Evolutionary conservation across 1,284 basidiomycete genomes (phyloP).

Genomic region (Ustilago trichophora): DNA sequence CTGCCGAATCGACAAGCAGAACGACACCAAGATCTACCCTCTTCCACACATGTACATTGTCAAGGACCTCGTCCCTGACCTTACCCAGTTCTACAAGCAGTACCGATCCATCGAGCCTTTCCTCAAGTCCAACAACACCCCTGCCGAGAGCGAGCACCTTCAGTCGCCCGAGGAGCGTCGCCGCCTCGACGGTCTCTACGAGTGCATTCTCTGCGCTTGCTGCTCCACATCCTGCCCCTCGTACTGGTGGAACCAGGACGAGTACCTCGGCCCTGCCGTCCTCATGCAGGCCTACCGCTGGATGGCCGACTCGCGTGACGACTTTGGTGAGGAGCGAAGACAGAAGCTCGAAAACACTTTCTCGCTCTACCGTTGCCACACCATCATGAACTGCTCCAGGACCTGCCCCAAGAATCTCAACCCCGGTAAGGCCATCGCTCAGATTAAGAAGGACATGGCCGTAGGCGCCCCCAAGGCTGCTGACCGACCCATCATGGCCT

Average conservation of each 20-base stretch:
- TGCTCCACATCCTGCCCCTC: slow-evolving; percentile 90
- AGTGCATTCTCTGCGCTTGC: slow-evolving; percentile 71
- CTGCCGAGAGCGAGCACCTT: slow-evolving; percentile 76
- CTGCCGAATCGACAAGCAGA: slow-evolving; percentile 87
- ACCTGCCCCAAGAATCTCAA: slow-evolving; percentile 97
- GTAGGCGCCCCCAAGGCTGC: slow-evolving; percentile 53
- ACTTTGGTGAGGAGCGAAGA: slow-evolving; percentile 81
- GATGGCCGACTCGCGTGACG: slow-evolving; percentile 96
- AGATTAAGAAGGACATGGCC: slow-evolving; percentile 66
- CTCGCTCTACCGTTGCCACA: slow-evolving; percentile 80
- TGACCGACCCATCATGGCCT: slow-evolving; percentile 58
- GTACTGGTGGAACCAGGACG: slow-evolving; percentile 99
- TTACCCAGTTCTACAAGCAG: slow-evolving; percentile 96
- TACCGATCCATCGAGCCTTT: slow-evolving; percentile 93
- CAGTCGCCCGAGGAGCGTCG: slow-evolving; percentile 90
- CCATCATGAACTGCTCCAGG: slow-evolving; percentile 94
- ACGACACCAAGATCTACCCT: slow-evolving; percentile 88
- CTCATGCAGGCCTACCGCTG: slow-evolving; percentile 85
- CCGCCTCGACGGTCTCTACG: slow-evolving; percentile 97
- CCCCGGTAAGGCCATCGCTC: slow-evolving; percentile 66
- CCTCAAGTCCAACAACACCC: slow-evolving; percentile 63
- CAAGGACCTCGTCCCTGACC: slow-evolving; percentile 91
- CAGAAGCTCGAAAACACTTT: slow-evolving; percentile 93
- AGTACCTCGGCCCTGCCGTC: slow-evolving; percentile 95
- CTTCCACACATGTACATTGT: slow-evolving; percentile 99